phyloP scores from a whole-genome alignment of 805 yeast species.

The Spathaspora girioi region DNA sequence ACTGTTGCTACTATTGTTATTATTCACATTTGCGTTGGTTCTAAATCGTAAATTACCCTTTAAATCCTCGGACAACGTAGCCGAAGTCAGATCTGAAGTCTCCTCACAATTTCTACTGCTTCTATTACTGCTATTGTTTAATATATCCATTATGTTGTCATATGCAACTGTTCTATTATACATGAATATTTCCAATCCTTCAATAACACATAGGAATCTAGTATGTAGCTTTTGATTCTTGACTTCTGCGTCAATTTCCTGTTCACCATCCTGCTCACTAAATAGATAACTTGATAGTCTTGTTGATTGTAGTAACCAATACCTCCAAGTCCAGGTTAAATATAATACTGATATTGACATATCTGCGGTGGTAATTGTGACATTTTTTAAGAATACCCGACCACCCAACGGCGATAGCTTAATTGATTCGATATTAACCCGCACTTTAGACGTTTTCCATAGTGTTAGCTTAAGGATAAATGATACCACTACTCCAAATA shows the following conservation, averaged over 20 bases:
- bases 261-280: background rate
- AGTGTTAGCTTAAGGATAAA: slow-evolving; percentile 46
- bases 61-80: slow-evolving; percentile 4
- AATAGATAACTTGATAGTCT: slow-evolving; percentile 35
- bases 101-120: background rate
- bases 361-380: slow-evolving; percentile 70
- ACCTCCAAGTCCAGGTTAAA: slow-evolving; percentile 83
- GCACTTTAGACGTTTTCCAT: slow-evolving; percentile 61
- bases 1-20: background rate
- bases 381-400: slow-evolving; percentile 69
- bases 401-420: slow-evolving; percentile 82
- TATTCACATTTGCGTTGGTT: background rate
- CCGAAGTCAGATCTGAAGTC: slow-evolving; percentile 6
- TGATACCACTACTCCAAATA: slow-evolving; percentile 60
- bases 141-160: slow-evolving; percentile 51
- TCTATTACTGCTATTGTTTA: slow-evolving; percentile 10
- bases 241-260: background rate
- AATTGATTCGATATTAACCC: slow-evolving; percentile 66
- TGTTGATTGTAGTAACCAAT: slow-evolving; percentile 62
- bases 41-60: slow-evolving; percentile 6
- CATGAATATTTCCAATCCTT: slow-evolving; percentile 79
- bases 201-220: slow-evolving; percentile 53
- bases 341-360: slow-evolving; percentile 67
- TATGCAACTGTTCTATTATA: slow-evolving; percentile 81
- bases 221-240: slow-evolving; percentile 49